These are phyloP conservation scores for Trametes sp. DNA, from an alignment of 1,284 basidiomycete genomes.

Conservation along the genomic window DNA sequence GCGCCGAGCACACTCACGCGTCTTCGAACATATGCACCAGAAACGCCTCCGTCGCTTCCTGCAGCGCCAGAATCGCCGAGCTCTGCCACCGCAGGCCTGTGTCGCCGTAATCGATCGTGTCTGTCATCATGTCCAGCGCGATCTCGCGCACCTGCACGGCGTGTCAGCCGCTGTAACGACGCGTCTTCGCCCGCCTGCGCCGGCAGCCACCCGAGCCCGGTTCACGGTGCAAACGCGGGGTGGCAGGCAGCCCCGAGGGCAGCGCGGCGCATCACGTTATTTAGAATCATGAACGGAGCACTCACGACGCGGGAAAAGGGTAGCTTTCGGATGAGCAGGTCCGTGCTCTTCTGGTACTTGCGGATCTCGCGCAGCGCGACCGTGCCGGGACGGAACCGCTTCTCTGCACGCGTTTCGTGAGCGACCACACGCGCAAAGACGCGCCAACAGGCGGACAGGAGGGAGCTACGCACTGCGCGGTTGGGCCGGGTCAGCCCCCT, in stretches of 20 bases:
- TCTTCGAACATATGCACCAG: constrained; percentile 96
- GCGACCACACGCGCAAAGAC: background rate
- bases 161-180: constrained; percentile 1
- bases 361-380: constrained; percentile 91
- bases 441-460: background rate
- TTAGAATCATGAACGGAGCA: constrained; percentile 44
- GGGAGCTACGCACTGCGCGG: constrained; percentile 29
- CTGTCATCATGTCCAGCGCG: constrained; percentile 85
- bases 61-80: constrained; percentile 88
- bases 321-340: constrained; percentile 85
- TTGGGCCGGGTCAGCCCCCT: constrained; percentile 16
- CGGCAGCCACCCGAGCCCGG: background rate
- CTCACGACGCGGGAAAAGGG: constrained; percentile 90
- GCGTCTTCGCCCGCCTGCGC: background rate
- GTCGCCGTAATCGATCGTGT: constrained; percentile 65
- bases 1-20: constrained; percentile 65
- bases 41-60: constrained; percentile 95
- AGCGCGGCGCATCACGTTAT: background rate
- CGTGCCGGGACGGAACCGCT: constrained; percentile 84
- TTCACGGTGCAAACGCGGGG: background rate
- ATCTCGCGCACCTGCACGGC: constrained; percentile 86
- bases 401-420: constrained; percentile 45
- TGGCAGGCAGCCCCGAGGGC: background rate
- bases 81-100: constrained; percentile 89
- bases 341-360: constrained; percentile 93